Base-by-base conservation (phyloP, 2,329 filamentous ascomycete species). In the Lachnellula arida region DNA sequence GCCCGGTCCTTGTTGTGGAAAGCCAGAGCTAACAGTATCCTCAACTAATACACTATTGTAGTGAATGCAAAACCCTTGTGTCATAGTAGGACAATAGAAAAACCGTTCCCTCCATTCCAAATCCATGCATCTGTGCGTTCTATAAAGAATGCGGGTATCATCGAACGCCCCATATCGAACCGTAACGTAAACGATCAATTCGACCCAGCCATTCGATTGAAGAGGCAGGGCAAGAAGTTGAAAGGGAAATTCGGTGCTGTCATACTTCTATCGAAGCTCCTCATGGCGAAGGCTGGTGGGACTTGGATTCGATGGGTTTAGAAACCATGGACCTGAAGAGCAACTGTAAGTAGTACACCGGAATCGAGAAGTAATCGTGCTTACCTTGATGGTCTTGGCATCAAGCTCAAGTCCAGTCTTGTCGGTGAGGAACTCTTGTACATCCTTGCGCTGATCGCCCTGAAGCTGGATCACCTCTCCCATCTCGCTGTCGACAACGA, bases 401-500 rank as follows among this genome's bases (percentile, higher is more conserved):
- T 97, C 91, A 73, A 97, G 87, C 76, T 90, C 91, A 70, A 97
- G 84, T 73, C 92, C 89, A 77, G 92, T 91, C 84, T 96, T 95
- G 80, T 96, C 89, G 78, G 86, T 86, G 76, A 97, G 86, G 81
- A 97, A 99, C 73, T 97, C 91, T 76, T 95, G 89, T 74, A 97
- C 89, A 85, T 96, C 91, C 80, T 96, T 96, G 78, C 94, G 93
- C 82, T 99, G 94, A 76, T 99, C 94, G 71, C 94, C 94, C 78
- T 99, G 94, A 73, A 99, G 88, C 83, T 99, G 94, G 74, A 99
- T 97, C 83, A 97, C 93, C 82, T 97, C 92, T 74, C 93, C 93
- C 90, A 97, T 96, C 78, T 96, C 91, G 69, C 83, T 84, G 78
- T 97, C 93, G 73, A 85, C 85, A 77, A 97, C 92, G 76, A 97